Evolutionary conservation across 352 stramenopile genomes (phyloP), one percentile per base, ranked within the genome.

Genomic region (Globisporangium okanoganense): DNA sequence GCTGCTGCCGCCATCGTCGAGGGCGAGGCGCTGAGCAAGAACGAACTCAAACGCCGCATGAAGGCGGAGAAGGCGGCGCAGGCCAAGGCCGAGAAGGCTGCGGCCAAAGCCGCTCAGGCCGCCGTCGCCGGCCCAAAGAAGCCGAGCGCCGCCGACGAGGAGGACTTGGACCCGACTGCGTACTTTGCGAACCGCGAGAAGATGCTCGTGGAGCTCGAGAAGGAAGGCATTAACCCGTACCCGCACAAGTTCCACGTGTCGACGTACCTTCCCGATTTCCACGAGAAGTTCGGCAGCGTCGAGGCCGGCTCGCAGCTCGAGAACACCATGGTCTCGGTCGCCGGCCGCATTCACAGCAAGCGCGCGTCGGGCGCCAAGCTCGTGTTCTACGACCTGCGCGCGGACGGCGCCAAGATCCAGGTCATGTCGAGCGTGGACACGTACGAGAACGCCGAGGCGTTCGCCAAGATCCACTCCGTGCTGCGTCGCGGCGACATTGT

Each of bases 241-340:
- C 98, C 98, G 29, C 97, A 99, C 90, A 99, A 99, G 82, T 99
- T 99, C 74, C 69, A 97, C 41, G 94, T 98, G 3, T 88, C 89
- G 55, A 92, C 85, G 40, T 92, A 92, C 50, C 73, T 99, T 54
- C 88, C 95, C 5, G 96, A 99, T 47, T 99, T 98, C 72, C 88
- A 96, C 57, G 76, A 70, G 5, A 81, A 97, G 65, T 99, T 90
- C 76, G 48, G 56, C 24, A 54, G 66, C 38, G 36, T 90, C 0
- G 94, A 97, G 62, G 73, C 84, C 45, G 97, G 97, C 31, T 82
- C 74, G 51, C 82, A 90, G 57, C 25, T 95, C 0, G 75, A 96
- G 27, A 85, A 91, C 38, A 82, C 84, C 25, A 62, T 84, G 1
- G 88, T 98, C 40, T 92, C 90, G 12, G 79, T 99, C 29, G 97